Base-by-base conservation (phyloP, 352 stramenopile genomes). In the Phytopythium litorale region DNA sequence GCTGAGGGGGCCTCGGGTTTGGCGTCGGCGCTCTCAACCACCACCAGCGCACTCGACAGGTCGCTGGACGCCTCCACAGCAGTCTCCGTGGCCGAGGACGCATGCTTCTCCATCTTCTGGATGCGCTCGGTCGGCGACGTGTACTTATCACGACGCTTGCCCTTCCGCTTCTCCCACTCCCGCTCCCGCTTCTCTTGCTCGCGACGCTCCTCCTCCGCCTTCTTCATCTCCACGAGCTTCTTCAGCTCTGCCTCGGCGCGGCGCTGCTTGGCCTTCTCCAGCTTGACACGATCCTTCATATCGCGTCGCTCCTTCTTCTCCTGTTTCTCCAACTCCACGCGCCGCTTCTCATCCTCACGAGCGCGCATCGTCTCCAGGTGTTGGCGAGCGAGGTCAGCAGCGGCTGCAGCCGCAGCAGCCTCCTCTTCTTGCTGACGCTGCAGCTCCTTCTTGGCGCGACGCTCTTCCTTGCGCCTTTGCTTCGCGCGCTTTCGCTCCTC, bases 81-180 rank as follows among this genome's bases (percentile, higher is more conserved):
- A 55, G 60, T 35, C 18, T 50, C 61, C 7, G 58, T 60, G 19
- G 69, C 59, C 11, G 64, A 68, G 37, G 67, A 56, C 23, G 48
- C 48, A 13, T 67, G 64, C 60, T 73, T 59, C 38, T 76, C 67
- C 56, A 76, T 81, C 62, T 70, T 74, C 18, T 83, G 74, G 43
- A 88, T 86, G 7, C 79, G 79, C 23, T 86, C 75, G 13, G 76
- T 64, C 23, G 73, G 75, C 9, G 67, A 73, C 12, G 76, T 86
- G 68, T 86, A 88, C 72, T 88, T 88, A 25, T 79, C 70, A 58
- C 78, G 78, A 58, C 77, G 77, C 30, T 78, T 76, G n/a, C 55
- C 52, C 64, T 84, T 85, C 35, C 78, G 82, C 59, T 76, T 80
- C 13, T 76, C 65, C 46, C 78, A 72, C 42, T 75, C 65, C 45